Evolutionary conservation across 2,329 filamentous ascomycete genomes (phyloP), one percentile per base, ranked within the genome.

Genomic region (Epichloe baconii): DNA sequence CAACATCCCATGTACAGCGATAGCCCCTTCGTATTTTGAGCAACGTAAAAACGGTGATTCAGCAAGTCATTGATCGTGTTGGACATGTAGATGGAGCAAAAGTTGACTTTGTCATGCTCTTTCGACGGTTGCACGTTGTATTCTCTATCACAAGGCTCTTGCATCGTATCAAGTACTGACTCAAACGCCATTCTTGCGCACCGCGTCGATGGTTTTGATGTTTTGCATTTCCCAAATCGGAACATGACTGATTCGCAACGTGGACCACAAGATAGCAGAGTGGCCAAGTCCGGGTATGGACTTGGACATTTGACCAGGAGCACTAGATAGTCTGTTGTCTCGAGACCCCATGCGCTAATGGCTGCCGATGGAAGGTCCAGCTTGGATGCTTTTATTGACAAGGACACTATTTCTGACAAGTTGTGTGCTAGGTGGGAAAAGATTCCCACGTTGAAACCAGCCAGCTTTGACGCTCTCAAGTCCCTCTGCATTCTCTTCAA

Each of bases 271-370:
- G 14, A 78, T 61, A 10, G 86, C 63, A 0, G 76, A 62, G 15
- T 83, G 75, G 17, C 15, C 47, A 85, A 68, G 3, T 70, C 68
- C 35, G 71, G 73, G 64, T 94, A 95, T 0, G 71, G 73, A n/a
- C 66, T 64, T 0, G 73, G 68, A 56, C 85, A 85, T 37, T 77
- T 76, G 43, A 93, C 75, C 21, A 95, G 70, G 4, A 94, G 71
- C 4, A 91, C 77, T 40, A 95, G 65, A 59, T 91, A 90, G 36
- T 89, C 83, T 0, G 72, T 66, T 0, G 73, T 67, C 14, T 77
- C 67, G 11, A 95, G 64, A 53, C 83, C 76, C 89, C 89, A 95
- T 1, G 88, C 86, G 59, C 84, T 75, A 65, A 88, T 77, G 0
- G 81, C 82, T 60, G 90, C 86, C 38, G 83, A 75, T 0, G 86